These are phyloP conservation scores for Amanita phalloides DNA, from an alignment of 768 basidiomycete genomes.

Conservation along the genomic window DNA sequence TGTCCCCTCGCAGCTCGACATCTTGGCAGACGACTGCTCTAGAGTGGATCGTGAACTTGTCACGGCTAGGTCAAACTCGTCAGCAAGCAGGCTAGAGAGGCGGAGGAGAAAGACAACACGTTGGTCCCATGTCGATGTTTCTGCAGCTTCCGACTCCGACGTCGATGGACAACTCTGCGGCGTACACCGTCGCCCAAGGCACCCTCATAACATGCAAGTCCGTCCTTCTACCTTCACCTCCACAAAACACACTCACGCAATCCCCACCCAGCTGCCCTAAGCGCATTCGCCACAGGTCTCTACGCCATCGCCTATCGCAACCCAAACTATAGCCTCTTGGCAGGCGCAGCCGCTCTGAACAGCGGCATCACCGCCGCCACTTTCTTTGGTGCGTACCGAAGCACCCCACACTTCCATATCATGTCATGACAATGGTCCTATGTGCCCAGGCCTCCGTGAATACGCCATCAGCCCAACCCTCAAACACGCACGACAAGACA, in stretches of 20 bases:
- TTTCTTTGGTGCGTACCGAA: conserved; percentile 60
- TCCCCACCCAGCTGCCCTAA: conserved; percentile 37
- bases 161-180: conserved; percentile 21
- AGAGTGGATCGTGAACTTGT: conserved; percentile 85
- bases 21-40: conserved; percentile 89
- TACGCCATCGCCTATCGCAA: conserved; percentile 36
- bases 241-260: conserved; percentile 15
- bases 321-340: conserved; percentile 34
- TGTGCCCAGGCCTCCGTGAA: conserved; percentile 56
- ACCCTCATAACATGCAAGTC: conserved; percentile 72
- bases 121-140: conserved; percentile 21
- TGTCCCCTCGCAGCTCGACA: conserved; percentile 89
- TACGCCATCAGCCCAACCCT: conserved; percentile 61
- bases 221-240: conserved; percentile 29
- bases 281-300: conserved; percentile 38
- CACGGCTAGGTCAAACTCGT: conserved; percentile 40
- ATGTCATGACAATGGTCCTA: not conserved
- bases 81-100: conserved; percentile 1
- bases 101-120: conserved; percentile 17
- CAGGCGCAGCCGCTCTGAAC: conserved; percentile 58
- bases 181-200: conserved; percentile 41
- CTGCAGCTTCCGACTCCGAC: too few species aligned
- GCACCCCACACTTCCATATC: not conserved
- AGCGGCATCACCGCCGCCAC: conserved; percentile 59
- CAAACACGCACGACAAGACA: conserved; percentile 28